A percentile compares a stretch with the other conserved stretches of the same genome.
phyloP scores from a whole-genome alignment of 148 eudicot species.

The Tetragonia tetragonoides region DNA sequence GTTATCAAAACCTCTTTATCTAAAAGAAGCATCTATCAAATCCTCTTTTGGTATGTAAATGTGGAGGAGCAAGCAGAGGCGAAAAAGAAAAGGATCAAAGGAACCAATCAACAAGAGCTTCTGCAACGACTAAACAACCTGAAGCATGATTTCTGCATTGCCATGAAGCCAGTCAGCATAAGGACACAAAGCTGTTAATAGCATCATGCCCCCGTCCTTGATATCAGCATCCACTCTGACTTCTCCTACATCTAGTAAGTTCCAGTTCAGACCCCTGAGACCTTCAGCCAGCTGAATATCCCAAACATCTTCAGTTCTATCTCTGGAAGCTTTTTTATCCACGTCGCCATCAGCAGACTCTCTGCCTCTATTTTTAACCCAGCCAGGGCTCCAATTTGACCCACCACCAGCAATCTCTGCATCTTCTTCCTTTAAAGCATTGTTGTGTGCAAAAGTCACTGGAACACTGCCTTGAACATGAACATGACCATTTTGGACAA shows the following conservation, averaged over 20 bases:
- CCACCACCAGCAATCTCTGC: slow-evolving; percentile 54
- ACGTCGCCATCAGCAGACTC: slow-evolving; percentile 54
- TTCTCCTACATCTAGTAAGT: slow-evolving; percentile 87
- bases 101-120: slow-evolving; percentile 1
- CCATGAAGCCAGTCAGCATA: slow-evolving; percentile 96
- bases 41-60: not conserved
- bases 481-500: slow-evolving; percentile 95
- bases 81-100: not conserved
- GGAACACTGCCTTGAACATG: slow-evolving; percentile 99
- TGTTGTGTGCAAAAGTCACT: slow-evolving; percentile 58
- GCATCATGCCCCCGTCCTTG: slow-evolving; percentile 99
- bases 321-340: slow-evolving; percentile 69
- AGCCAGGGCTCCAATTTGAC: slow-evolving; percentile 69
- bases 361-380: slow-evolving; percentile 67
- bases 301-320: slow-evolving; percentile 90
- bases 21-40: not conserved
- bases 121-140: slow-evolving; percentile 49
- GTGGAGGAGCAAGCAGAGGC: not conserved
- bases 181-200: slow-evolving; percentile 93
- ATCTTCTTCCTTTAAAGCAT: slow-evolving; percentile 59
- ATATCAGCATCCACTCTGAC: slow-evolving; percentile 99
- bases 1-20: too few species aligned
- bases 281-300: slow-evolving; percentile 86
- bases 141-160: slow-evolving; percentile 92
- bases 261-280: slow-evolving; percentile 94